phyloP scores from a whole-genome alignment of 2,329 filamentous ascomycete species.

The Pseudogymnoascus sp. region DNA sequence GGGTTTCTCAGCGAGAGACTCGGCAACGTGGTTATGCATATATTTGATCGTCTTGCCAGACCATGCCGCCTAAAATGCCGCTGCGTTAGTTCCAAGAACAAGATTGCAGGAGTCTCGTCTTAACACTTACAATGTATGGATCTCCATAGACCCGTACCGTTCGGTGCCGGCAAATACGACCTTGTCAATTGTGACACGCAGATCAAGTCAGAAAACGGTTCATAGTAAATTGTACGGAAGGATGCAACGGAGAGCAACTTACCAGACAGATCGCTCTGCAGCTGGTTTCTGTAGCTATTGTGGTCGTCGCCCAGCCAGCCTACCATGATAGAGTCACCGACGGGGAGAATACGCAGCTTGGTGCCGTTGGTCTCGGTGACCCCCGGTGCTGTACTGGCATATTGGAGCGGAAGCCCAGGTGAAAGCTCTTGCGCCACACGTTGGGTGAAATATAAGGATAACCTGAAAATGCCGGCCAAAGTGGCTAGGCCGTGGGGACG shows the following conservation, averaged over 20 bases:
- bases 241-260: not conserved
- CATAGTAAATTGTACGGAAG: not conserved
- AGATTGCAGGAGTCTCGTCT: not conserved
- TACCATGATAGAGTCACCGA: slow-evolving; percentile 32
- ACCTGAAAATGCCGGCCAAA: not conserved
- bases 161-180: slow-evolving; percentile 28
- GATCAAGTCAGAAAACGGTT: not conserved
- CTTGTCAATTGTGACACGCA: slow-evolving; percentile 10
- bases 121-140: slow-evolving; percentile 14
- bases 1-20: slow-evolving; percentile 18
- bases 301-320: slow-evolving; percentile 26
- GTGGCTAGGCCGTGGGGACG: not conserved
- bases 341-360: slow-evolving; percentile 24
- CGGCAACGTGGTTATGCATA: slow-evolving; percentile 18
- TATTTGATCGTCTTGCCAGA: slow-evolving; percentile 26
- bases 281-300: slow-evolving; percentile 32
- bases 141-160: slow-evolving; percentile 27
- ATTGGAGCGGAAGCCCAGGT: not conserved
- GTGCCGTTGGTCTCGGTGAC: not conserved
- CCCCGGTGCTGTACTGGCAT: not conserved
- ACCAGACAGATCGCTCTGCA: slow-evolving; percentile 22
- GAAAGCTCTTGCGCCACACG: not conserved
- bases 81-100: not conserved
- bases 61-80: slow-evolving; percentile 25
- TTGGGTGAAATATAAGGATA: not conserved